Conservation (phyloP, 2,329 filamentous ascomycete species). For the Boeremia lycopersici region DNA sequence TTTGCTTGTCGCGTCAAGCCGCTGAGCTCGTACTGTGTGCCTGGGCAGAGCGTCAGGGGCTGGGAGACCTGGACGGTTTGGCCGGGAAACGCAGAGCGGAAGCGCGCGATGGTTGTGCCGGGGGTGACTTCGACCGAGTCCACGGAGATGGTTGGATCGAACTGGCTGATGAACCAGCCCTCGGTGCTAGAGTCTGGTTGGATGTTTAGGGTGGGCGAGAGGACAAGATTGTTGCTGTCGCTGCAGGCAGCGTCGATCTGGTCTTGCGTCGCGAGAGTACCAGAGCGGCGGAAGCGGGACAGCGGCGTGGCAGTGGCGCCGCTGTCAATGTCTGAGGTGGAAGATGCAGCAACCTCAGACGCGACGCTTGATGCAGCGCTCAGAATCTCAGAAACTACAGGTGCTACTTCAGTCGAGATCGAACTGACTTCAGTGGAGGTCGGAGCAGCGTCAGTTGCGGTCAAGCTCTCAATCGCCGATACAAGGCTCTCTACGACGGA, state of each 20-base stretch:
- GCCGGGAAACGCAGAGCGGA: conserved; percentile 31
- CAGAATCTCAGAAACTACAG: conserved; percentile 3
- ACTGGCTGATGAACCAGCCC: conserved; percentile 29
- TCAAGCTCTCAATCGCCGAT: neutral
- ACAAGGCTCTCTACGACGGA: conserved; percentile 2
- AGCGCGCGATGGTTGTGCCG: conserved; percentile 23
- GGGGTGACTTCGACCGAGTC: conserved; percentile 14
- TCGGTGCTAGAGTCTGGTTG: conserved; percentile 17
- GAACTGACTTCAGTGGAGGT: neutral
- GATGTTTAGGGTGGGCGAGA: conserved; percentile 35
- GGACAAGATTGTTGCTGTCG: conserved; percentile 29
- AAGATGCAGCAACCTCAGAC: conserved; percentile 4
- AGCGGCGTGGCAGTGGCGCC: neutral
- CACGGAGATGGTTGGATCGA: conserved; percentile 28
- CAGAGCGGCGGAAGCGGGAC: conserved; percentile 20
- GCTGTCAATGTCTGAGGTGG: neutral
- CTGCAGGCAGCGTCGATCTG: conserved; percentile 38
- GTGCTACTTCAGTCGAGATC: neutral
- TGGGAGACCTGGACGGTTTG: conserved; percentile 28
- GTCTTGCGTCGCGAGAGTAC: conserved; percentile 26
- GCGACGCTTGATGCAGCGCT: conserved; percentile 7
- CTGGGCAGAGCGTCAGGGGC: conserved; percentile 37
- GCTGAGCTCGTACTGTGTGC: conserved; percentile 26
- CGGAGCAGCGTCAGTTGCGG: neutral
- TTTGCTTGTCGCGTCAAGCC: conserved; percentile 23